phyloP scores from a whole-genome alignment of 2,329 filamentous ascomycete genomes.

The Aaosphaeria pasadenensis region DNA sequence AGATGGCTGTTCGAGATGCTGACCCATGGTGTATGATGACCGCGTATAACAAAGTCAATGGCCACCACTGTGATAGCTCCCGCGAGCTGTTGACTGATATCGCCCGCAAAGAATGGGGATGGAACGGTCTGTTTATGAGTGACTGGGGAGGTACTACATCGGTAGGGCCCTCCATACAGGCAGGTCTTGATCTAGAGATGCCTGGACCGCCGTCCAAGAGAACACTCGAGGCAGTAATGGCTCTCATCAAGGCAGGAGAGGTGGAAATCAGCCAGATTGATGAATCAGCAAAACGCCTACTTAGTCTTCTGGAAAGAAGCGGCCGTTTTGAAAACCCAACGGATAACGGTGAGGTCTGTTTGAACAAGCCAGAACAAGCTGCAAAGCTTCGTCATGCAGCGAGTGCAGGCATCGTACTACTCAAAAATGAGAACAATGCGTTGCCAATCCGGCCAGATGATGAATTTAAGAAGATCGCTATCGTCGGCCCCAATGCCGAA shows the following conservation, averaged over 20 bases:
- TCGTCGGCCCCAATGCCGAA: slow-evolving; percentile 65
- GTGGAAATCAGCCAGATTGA: slow-evolving; percentile 20
- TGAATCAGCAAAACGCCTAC: not conserved
- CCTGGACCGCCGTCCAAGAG: slow-evolving; percentile 14
- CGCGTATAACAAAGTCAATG: slow-evolving; percentile 72
- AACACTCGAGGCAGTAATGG: slow-evolving; percentile 58
- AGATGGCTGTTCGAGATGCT: slow-evolving; percentile 66
- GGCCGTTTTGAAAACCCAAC: not conserved
- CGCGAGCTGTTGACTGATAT: slow-evolving; percentile 64
- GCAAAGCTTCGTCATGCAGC: slow-evolving; percentile 63
- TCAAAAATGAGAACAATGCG: slow-evolving; percentile 66
- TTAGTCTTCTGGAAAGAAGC: not conserved
- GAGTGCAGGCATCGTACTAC: slow-evolving; percentile 65
- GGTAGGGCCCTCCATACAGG: slow-evolving; percentile 31
- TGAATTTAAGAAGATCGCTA: slow-evolving; percentile 58
- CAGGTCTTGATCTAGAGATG: slow-evolving; percentile 38
- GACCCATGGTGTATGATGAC: slow-evolving; percentile 69
- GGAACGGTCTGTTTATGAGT: slow-evolving; percentile 63
- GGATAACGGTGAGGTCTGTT: slow-evolving; percentile 41
- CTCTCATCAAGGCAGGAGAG: slow-evolving; percentile 46
- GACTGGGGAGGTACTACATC: slow-evolving; percentile 56
- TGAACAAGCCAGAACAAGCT: slow-evolving; percentile 22
- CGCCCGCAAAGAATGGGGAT: slow-evolving; percentile 70
- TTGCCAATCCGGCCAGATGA: slow-evolving; percentile 62
- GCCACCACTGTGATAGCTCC: slow-evolving; percentile 64